phyloP scores from a whole-genome alignment of 768 basidiomycete species.

The Lactarius trivialis region DNA sequence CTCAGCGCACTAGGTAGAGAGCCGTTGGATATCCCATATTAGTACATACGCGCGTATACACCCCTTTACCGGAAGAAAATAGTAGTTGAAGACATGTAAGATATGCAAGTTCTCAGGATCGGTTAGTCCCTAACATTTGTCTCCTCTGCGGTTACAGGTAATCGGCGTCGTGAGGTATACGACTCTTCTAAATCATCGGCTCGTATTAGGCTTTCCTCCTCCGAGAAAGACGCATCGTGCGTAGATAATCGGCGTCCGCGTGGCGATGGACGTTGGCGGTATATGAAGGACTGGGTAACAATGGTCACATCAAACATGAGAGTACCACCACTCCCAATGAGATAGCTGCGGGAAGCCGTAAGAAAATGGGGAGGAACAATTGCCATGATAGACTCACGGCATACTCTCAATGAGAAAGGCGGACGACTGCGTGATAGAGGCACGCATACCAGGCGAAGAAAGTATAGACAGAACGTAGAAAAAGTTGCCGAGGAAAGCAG shows the following conservation, averaged over 20 bases:
- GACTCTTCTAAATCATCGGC: conserved; percentile 19
- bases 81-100: not conserved
- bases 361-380: not conserved
- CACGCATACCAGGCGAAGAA: conserved; percentile 57
- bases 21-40: not conserved
- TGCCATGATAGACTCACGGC: conserved; percentile 50
- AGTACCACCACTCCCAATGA: conserved; percentile 89
- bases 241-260: conserved; percentile 19
- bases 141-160: conserved; percentile 16
- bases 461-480: conserved; percentile 91
- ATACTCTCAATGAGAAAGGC: conserved; percentile 74
- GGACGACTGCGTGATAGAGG: conserved; percentile 52
- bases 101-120: not conserved
- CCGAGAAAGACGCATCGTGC: conserved; percentile 25
- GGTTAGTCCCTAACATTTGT: conserved; percentile 8
- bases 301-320: conserved; percentile 91
- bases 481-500: conserved; percentile 88
- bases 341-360: conserved; percentile 48
- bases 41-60: not conserved
- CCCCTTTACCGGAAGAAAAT: not conserved
- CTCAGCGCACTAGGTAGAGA: not conserved
- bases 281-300: conserved; percentile 77
- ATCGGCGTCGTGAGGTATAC: conserved; percentile 19
- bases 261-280: conserved; percentile 43
- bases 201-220: conserved; percentile 25